Evolutionary conservation across 1,139 yeast species (phyloP).

Genomic region (Saccharomyces uvarum): DNA sequence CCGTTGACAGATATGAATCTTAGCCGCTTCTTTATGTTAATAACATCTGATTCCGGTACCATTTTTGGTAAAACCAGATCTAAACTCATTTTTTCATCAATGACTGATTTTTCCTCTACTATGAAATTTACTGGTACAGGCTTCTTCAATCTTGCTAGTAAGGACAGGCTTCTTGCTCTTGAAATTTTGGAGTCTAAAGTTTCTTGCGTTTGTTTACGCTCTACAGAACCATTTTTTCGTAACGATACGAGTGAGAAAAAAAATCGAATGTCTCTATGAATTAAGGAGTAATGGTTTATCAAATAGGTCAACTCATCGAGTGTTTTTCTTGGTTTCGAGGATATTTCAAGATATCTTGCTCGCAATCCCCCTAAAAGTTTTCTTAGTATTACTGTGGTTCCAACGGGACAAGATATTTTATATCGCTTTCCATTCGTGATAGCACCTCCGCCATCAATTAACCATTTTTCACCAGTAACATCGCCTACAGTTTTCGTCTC

Average conservation of each 20-base stretch:
- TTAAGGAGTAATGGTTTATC: slow-evolving; percentile 32
- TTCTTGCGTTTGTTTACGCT: slow-evolving; percentile 15
- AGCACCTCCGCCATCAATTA: slow-evolving; percentile 29
- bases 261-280: slow-evolving; percentile 32
- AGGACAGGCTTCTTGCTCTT: slow-evolving; percentile 15
- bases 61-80: slow-evolving; percentile 30
- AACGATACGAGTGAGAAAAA: slow-evolving; percentile 17
- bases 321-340: slow-evolving; percentile 24
- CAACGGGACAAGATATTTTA: slow-evolving; percentile 28
- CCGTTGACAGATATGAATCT: slow-evolving; percentile 33
- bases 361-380: slow-evolving; percentile 33
- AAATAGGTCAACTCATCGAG: slow-evolving; percentile 27
- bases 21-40: slow-evolving; percentile 16
- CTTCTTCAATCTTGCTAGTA: slow-evolving; percentile 16
- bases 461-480: slow-evolving; percentile 34
- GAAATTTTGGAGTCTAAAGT: slow-evolving; percentile 19
- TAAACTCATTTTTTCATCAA: slow-evolving; percentile 11
- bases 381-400: slow-evolving; percentile 34
- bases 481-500: slow-evolving; percentile 32
- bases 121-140: slow-evolving; percentile 16
- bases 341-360: slow-evolving; percentile 33
- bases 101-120: slow-evolving; percentile 8
- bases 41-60: slow-evolving; percentile 26
- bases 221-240: slow-evolving; percentile 15
- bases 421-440: slow-evolving; percentile 15